phyloP scores from a whole-genome alignment of 768 basidiomycete genomes.

The Thelephora ganbajun region DNA sequence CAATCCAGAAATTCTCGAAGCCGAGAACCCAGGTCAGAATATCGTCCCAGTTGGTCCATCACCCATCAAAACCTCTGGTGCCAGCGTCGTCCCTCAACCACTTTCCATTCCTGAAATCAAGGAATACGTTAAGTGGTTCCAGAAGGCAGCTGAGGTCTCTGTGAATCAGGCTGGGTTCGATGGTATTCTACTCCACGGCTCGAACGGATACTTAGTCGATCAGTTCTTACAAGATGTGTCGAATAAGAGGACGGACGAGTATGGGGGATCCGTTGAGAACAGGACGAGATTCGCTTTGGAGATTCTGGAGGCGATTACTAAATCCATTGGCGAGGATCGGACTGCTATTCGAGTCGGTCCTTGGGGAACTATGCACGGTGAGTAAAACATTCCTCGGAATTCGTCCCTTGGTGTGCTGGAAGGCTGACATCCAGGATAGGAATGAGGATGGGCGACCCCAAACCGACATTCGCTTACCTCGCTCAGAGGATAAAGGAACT shows the following conservation, averaged over 20 bases:
- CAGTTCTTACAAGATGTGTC: conserved; percentile 25
- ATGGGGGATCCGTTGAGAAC: conserved; percentile 36
- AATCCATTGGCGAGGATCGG: conserved; percentile 25
- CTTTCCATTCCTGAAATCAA: conserved; percentile 18
- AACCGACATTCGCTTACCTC: conserved; percentile 40
- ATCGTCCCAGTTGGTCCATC: conserved; percentile 9
- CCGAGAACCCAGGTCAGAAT: conserved; percentile 17
- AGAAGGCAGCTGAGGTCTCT: conserved; percentile 12
- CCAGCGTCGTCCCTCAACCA: conserved; percentile 9
- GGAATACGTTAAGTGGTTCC: conserved; percentile 21
- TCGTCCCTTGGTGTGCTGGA: background rate
- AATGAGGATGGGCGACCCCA: conserved; percentile 41
- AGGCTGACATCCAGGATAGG: background rate
- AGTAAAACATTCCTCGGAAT: background rate
- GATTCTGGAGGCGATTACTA: conserved; percentile 23
- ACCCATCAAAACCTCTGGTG: conserved; percentile 8
- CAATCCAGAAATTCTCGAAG: conserved; percentile 17
- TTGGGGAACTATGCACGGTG: conserved; percentile 20
- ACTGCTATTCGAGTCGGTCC: conserved; percentile 25
- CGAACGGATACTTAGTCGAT: conserved; percentile 21
- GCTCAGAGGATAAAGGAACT: conserved; percentile 22
- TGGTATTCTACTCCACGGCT: conserved; percentile 16
- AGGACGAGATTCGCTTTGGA: conserved; percentile 31
- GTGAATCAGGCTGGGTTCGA: conserved; percentile 17
- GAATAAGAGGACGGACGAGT: conserved; percentile 32